Percentiles rank a stretch among this genome's conserved stretches.
Conservation (phyloP, 257 asterid genomes). For the Buddleja alternifolia region DNA sequence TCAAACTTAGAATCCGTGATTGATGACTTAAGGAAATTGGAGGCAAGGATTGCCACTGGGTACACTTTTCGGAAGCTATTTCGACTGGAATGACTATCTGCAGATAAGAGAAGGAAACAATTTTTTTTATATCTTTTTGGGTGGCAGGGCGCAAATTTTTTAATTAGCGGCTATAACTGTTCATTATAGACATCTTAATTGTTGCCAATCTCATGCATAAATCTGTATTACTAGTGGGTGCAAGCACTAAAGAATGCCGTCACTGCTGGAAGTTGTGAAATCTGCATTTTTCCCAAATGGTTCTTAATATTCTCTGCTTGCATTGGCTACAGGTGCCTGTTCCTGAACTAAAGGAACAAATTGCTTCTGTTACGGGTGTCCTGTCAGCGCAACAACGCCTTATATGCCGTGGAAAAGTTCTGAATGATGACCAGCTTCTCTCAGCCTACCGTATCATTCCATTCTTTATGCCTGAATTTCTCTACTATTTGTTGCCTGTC, state of each 20-base stretch:
- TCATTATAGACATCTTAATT: background rate
- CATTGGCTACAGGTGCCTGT: constrained; percentile 77
- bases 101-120: constrained; percentile 16
- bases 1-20: background rate
- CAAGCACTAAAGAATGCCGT: background rate
- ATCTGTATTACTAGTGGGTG: background rate
- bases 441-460: constrained; percentile 98
- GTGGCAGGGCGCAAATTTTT: too few relatives aligned
- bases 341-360: constrained; percentile 83
- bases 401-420: constrained; percentile 96
- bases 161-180: too few relatives aligned
- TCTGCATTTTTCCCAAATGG: background rate
- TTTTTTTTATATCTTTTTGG: too few relatives aligned
- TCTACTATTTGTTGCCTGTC: too few relatives aligned
- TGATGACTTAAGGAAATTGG: background rate
- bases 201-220: background rate
- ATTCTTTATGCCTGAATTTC: constrained; percentile 21
- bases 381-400: constrained; percentile 94
- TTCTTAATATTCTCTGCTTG: constrained; percentile 19
- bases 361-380: constrained; percentile 91
- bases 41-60: constrained; percentile 11
- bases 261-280: background rate
- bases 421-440: constrained; percentile 94
- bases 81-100: background rate
- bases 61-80: too few relatives aligned